phyloP scores from a whole-genome alignment of 352 stramenopile genomes.

The Phytopythium mirpurense region DNA sequence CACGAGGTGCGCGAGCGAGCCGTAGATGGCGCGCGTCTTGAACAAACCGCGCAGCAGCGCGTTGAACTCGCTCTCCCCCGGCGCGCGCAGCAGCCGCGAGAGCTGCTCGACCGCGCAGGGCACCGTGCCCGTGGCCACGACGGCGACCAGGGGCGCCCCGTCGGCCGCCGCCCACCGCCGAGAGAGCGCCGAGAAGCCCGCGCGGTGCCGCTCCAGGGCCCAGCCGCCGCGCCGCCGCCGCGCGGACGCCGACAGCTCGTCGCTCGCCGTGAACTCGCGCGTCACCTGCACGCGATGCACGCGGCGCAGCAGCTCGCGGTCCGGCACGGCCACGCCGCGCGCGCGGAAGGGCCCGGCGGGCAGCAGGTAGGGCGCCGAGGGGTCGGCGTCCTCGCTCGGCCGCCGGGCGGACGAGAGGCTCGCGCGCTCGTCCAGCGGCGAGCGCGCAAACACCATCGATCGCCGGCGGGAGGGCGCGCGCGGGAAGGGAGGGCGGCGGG shows the following conservation, averaged over 20 bases:
- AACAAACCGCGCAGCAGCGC: constrained; percentile 19
- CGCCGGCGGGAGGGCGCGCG: no score
- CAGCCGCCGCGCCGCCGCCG: constrained; percentile 13
- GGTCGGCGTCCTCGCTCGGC: neutral
- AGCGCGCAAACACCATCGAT: no score
- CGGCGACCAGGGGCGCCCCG: constrained; percentile 12
- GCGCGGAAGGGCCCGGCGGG: neutral
- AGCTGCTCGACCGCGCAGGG: constrained; percentile 14
- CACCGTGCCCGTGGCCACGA: constrained; percentile 18
- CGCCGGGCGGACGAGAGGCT: neutral
- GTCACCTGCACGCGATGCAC: constrained; percentile 20
- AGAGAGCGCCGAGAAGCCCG: constrained; percentile 16
- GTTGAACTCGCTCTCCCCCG: constrained; percentile 33
- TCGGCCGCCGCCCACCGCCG: neutral
- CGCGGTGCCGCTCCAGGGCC: constrained; percentile 15
- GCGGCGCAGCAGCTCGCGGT: constrained; percentile 21
- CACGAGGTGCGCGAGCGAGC: constrained; percentile 25
- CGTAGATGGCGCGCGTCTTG: constrained; percentile 32
- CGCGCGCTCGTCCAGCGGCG: constrained; percentile 4
- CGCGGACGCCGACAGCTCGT: constrained; percentile 11
- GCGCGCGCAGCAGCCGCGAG: constrained; percentile 16
- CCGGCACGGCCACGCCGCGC: constrained; percentile 18
- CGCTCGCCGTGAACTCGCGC: constrained; percentile 8
- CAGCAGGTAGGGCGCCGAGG: neutral
- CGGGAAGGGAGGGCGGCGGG: no score